Conservation (phyloP, 2,329 filamentous ascomycete genomes). For the Calonectria honghensis region DNA sequence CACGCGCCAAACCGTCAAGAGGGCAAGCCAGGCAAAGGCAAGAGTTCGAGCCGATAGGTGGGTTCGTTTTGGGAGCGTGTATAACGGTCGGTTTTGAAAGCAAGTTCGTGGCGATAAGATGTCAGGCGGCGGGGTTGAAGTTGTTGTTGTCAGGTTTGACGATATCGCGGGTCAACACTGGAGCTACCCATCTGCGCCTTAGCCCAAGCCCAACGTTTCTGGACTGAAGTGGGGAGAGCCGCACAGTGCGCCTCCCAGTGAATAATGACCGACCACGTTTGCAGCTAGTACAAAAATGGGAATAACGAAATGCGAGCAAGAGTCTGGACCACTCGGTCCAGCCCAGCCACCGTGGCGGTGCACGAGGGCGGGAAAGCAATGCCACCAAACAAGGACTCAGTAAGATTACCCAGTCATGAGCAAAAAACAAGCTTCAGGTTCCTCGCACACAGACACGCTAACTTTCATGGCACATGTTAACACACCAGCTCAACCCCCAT, state of each 20-base stretch:
- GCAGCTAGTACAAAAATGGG: conserved; percentile 25
- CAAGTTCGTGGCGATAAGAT: conserved; percentile 7
- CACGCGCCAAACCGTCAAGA: conserved; percentile 52
- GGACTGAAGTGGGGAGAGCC: conserved; percentile 31
- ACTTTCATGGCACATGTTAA: conserved; percentile 6
- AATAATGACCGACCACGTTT: conserved; percentile 41
- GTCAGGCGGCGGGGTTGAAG: conserved; percentile 37
- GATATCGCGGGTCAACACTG: conserved; percentile 47
- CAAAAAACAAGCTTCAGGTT: conserved; percentile 36
- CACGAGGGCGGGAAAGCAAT: conserved; percentile 11
- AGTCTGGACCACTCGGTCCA: conserved; percentile 31
- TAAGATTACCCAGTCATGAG: background rate
- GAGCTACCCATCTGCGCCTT: conserved; percentile 51
- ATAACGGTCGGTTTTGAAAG: background rate
- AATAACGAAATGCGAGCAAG: conserved; percentile 25
- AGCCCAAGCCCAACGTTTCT: conserved; percentile 44
- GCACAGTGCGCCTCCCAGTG: conserved; percentile 35
- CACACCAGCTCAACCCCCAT: conserved; percentile 19
- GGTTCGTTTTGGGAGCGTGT: background rate
- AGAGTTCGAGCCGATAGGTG: conserved; percentile 2
- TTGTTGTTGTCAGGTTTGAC: conserved; percentile 50
- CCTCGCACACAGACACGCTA: background rate
- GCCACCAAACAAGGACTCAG: background rate
- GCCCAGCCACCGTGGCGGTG: conserved; percentile 48
- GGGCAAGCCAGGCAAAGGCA: conserved; percentile 40